phyloP scores from a whole-genome alignment of 2,329 filamentous ascomycete species.

The Penicillium capsulatum region DNA sequence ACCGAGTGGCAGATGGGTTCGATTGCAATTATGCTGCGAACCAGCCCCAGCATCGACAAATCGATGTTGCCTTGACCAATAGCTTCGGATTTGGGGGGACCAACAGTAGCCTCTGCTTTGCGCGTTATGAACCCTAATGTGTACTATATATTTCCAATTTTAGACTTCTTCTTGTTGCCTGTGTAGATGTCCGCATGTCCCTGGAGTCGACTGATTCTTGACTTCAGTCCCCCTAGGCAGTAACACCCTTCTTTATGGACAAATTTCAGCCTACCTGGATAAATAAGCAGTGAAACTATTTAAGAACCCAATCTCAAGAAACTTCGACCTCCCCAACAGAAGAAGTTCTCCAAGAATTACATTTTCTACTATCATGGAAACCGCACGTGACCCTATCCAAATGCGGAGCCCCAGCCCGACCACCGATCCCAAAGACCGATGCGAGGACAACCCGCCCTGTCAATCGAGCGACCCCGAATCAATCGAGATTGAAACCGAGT shows the following conservation, averaged over 20 bases:
- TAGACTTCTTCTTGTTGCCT: not conserved
- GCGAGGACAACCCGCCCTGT: slow-evolving; percentile 6
- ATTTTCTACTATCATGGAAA: not conserved
- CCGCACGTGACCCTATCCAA: slow-evolving; percentile 21
- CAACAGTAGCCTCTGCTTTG: slow-evolving; percentile 83
- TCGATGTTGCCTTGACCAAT: slow-evolving; percentile 79
- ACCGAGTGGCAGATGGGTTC: slow-evolving; percentile 61
- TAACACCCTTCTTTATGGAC: no score
- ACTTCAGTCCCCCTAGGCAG: no score
- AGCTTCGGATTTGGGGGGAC: slow-evolving; percentile 98
- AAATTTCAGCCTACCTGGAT: no score
- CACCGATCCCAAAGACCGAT: slow-evolving; percentile 14
- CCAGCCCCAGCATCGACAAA: slow-evolving; percentile 62
- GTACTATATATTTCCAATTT: not conserved
- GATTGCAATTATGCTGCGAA: slow-evolving; percentile 82
- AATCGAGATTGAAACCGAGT: slow-evolving; percentile 2
- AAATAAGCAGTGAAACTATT: no score
- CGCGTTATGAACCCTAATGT: slow-evolving; percentile 20
- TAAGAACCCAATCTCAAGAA: no score
- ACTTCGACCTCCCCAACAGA: no score
- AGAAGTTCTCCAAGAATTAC: no score
- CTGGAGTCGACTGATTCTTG: no score
- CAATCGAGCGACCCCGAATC: slow-evolving; percentile 2
- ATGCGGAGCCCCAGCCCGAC: slow-evolving; percentile 28
- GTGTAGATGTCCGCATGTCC: no score